Base-by-base conservation (phyloP, 148 eudicot genomes). In the Chenopodium album region DNA sequence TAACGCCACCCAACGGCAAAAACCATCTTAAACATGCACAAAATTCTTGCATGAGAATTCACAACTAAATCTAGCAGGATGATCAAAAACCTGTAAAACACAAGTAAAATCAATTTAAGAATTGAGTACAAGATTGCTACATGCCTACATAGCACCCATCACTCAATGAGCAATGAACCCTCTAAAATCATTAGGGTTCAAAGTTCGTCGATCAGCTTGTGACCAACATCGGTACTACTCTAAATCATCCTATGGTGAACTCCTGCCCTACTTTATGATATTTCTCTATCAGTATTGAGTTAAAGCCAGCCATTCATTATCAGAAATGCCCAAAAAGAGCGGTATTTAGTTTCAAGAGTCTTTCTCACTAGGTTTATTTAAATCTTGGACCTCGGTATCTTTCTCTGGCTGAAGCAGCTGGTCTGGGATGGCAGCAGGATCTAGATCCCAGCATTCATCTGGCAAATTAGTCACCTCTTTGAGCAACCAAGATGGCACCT, bases 381-480 rank as follows among this genome's bases (percentile, higher is more conserved):
- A 23, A 11, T 85, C 89, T 78, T 80, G 89, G 32, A 68, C 75
- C 81, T 82, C 78, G 66, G 14, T 73, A 17, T 89, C 82, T 16
- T 71, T 78, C 46, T 75, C 85, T 34, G 85, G 86, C 82, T 76
- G 89, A 73, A 96, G 97, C 60, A 96, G 95, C 77, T 90, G 92
- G 6, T 90, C 94, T 48, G 99, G 99, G 29, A 88, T 96, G 0
- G 99, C 99, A 78, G 99, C 99, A 19, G 99, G 97, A 83, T 96
- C 99, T 37, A 96, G 88, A 85, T 96, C 99, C 98, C 98, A 96
- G 80, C 99, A 94, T 16, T 91, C 99, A 13, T 94, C 97, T 0
- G 99, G 99, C 88, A 96, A 86, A 76, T 90, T 85, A 29, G 29
- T 63, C 32, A 80, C 85, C 73, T 85, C 86, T 86, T 88, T 88